phyloP scores from a whole-genome alignment of 108 stramenopile genomes.

The Bacterosira constricta region DNA sequence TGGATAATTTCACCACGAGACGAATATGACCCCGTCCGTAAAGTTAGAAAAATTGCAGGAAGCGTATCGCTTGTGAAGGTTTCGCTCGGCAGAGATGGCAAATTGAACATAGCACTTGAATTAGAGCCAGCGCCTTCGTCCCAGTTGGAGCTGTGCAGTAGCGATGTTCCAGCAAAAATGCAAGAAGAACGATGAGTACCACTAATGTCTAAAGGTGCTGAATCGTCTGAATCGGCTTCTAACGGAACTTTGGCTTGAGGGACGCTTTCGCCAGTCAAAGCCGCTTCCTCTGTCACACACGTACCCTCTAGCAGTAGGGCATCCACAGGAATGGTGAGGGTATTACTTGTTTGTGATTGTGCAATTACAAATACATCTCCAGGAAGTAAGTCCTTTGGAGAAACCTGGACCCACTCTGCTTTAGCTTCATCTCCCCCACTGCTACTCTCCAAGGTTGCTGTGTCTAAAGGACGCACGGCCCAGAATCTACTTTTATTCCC shows the following conservation, averaged over 20 bases:
- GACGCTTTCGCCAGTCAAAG: conserved; percentile 86
- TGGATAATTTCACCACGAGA: conserved; percentile 84
- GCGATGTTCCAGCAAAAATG: conserved; percentile 72
- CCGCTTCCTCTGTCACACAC: conserved; percentile 82
- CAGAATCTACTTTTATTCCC: conserved; percentile 27
- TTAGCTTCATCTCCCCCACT: background rate
- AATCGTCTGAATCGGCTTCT: conserved; percentile 4
- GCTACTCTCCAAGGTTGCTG: background rate
- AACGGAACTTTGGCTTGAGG: conserved; percentile 88
- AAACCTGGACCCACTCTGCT: conserved; percentile 26
- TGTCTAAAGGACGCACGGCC: conserved; percentile 25
- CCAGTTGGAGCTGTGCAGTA: conserved; percentile 47
- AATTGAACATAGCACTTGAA: background rate
- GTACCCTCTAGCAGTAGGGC: conserved; percentile 58
- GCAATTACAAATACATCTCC: conserved; percentile 59
- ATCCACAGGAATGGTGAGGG: conserved; percentile 60
- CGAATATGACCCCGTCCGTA: conserved; percentile 89
- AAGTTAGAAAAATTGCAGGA: conserved; percentile 34
- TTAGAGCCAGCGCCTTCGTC: background rate
- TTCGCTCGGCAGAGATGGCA: conserved; percentile 13
- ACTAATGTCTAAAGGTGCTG: conserved; percentile 42
- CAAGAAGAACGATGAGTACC: conserved; percentile 58
- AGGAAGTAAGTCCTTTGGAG: conserved; percentile 53
- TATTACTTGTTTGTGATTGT: background rate
- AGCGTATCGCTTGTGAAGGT: background rate